Base-by-base conservation (phyloP, 768 basidiomycete species). In the Mrakia frigida region DNA sequence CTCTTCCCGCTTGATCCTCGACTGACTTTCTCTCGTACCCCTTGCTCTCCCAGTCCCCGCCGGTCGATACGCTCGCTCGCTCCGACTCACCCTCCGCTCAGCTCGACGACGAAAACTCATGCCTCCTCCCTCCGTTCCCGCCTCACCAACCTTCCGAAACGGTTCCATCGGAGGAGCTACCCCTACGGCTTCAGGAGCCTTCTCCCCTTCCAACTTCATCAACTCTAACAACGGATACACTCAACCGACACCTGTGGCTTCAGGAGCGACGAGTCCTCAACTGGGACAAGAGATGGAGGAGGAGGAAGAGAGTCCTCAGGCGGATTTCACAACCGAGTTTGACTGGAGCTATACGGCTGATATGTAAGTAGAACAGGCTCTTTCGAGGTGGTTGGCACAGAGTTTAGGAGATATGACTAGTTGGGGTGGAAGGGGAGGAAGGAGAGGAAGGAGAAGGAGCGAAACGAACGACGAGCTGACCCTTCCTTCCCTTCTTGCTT, bases 21-120 rank as follows among this genome's bases (percentile, higher is more conserved):
- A 18, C 31, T 74, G 33, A 28, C 18, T n/a, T 10, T 74, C 6
- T 46, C 6, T 23, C 35, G n/a, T 59, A 33, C 16, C 13, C 53
- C 61, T 74, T 9, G 23, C 23, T 23, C 53, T 37, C 71, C 7
- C 80, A 94, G 94, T 95, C 77, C 94, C 94, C 33, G 95, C 93
- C 18, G 93, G 93, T 81, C 89, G 94, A 73, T 98, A 97, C 80
- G 94, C 94, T 13, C 83, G 93, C 52, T 95, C 93, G 6, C 86
- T 98, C 28, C 91, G 93, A 79, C 85, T 95, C 59, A 96, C 96
- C 90, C 83, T 97, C 73, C 93, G 93, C 2, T 80, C 81, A 74
- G 85, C 85, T 37, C 80, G 84, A 6, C 80, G 82, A 50, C 81
- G 82, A 35, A 83, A 84, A 65, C 81, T 84, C 56, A 83, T 85